Evolutionary conservation across 768 basidiomycete species (phyloP).

Genomic region (Nidularia pulvinata): DNA sequence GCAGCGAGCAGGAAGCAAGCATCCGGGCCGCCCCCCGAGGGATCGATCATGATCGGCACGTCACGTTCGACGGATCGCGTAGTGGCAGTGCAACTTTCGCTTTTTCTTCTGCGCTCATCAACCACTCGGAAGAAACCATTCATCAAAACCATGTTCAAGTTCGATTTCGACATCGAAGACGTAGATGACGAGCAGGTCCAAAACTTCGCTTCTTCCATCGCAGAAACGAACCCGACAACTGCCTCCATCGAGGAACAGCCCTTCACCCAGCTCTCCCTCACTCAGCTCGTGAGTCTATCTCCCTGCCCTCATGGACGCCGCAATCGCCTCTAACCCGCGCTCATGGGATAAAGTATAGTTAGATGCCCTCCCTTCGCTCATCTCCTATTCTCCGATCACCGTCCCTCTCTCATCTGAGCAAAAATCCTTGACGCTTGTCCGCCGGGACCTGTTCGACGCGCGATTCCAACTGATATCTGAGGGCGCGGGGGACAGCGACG

Average conservation of each 20-base stretch:
- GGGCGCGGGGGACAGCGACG: conserved; percentile 23
- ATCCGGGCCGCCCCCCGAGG: too few species aligned
- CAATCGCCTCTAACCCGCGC: conserved; percentile 4
- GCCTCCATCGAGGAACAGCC: conserved; percentile 6
- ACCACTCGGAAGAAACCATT: too few species aligned
- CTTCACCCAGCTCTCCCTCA: conserved; percentile 28
- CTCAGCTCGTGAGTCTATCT: conserved; percentile 28
- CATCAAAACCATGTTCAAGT: conserved; percentile 55
- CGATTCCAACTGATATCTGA: conserved; percentile 90
- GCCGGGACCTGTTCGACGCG: conserved; percentile 93
- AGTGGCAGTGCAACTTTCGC: too few species aligned
- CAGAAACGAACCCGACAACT: neutral
- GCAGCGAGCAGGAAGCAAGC: too few species aligned
- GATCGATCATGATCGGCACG: too few species aligned
- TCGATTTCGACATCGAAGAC: conserved; percentile 64
- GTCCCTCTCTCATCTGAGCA: conserved; percentile 40
- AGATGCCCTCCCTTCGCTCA: conserved; percentile 60
- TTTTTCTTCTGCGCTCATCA: too few species aligned
- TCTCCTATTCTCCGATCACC: conserved; percentile 79
- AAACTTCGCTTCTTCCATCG: neutral
- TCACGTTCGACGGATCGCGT: too few species aligned
- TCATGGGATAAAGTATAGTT: conserved; percentile 43
- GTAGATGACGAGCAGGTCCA: conserved; percentile 11
- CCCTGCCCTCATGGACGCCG: conserved; percentile 1
- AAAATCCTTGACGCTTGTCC: conserved; percentile 43